Evolutionary conservation across 306 rosid species (phyloP).

Genomic region (Quercus alba): DNA sequence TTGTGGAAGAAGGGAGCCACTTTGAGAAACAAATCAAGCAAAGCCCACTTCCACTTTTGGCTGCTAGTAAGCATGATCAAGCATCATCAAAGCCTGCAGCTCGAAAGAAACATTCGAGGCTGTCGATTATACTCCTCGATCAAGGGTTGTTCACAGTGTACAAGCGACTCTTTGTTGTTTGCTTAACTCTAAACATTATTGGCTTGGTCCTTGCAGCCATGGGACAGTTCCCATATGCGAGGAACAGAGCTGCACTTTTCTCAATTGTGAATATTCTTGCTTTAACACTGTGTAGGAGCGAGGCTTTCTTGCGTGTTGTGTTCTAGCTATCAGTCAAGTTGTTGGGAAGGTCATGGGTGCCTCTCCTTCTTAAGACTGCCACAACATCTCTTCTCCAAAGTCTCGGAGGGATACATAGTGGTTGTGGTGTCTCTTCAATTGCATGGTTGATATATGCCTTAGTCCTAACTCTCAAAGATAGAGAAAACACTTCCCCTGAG

Average conservation of each 20-base stretch:
- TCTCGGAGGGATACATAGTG: conserved; percentile 73
- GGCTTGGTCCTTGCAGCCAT: conserved; percentile 48
- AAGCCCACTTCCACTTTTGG: conserved; percentile 9
- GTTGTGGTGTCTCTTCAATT: conserved; percentile 68
- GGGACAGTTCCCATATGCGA: conserved; percentile 44
- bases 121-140: conserved; percentile 53
- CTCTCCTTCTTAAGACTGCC: conserved; percentile 48
- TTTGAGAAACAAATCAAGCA: conserved; percentile 16
- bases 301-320: conserved; percentile 40
- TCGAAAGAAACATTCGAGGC: conserved; percentile 26
- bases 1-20: conserved; percentile 7
- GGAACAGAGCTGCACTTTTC: conserved; percentile 43
- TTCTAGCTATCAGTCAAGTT: conserved; percentile 47
- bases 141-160: conserved; percentile 66
- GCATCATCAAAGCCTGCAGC: conserved; percentile 16
- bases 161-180: conserved; percentile 46
- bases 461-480: conserved; percentile 34
- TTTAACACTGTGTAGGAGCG: conserved; percentile 57
- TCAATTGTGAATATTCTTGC: conserved; percentile 62
- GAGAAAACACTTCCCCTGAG: conserved; percentile 35
- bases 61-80: conserved; percentile 21
- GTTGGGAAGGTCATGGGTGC: conserved; percentile 47
- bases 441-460: conserved; percentile 63
- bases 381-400: conserved; percentile 69
- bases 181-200: conserved; percentile 38